Evolutionary conservation across 257 asterid species (phyloP).

Genomic region (Solanum okadae): DNA sequence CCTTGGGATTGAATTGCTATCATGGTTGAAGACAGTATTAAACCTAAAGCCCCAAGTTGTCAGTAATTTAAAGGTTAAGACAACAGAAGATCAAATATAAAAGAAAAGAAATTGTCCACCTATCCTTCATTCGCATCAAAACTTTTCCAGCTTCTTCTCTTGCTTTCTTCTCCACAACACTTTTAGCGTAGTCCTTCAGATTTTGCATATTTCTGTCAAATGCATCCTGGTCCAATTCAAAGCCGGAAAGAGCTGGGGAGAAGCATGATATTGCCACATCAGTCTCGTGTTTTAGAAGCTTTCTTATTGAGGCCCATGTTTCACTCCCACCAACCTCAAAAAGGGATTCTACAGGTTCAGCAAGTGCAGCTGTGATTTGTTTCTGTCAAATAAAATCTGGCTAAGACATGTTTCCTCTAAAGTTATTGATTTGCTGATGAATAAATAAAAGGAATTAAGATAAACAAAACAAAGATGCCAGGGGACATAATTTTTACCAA

Average conservation of each 20-base stretch:
- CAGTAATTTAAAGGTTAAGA: not conserved
- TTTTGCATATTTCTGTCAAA: slow-evolving; percentile 25
- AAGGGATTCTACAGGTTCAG: slow-evolving; percentile 41
- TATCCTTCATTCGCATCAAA: slow-evolving; percentile 53
- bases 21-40: slow-evolving; percentile 45
- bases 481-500: not conserved
- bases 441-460: not conserved
- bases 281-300: slow-evolving; percentile 41
- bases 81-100: not conserved
- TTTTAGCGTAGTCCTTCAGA: slow-evolving; percentile 35
- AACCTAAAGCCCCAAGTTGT: slow-evolving; percentile 28
- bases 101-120: slow-evolving; percentile 14
- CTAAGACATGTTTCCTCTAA: not conserved
- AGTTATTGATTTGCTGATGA: not conserved
- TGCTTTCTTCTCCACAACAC: slow-evolving; percentile 43
- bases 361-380: slow-evolving; percentile 27
- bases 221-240: slow-evolving; percentile 39
- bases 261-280: slow-evolving; percentile 27
- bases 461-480: not conserved
- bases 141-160: slow-evolving; percentile 60
- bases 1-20: slow-evolving; percentile 51
- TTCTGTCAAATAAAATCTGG: slow-evolving; percentile 23
- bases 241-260: slow-evolving; percentile 30
- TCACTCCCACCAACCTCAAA: slow-evolving; percentile 41
- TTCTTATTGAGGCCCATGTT: slow-evolving; percentile 51